Conservation (phyloP, 192 early-diverging fungal species). For the Coemansia sp. region DNA sequence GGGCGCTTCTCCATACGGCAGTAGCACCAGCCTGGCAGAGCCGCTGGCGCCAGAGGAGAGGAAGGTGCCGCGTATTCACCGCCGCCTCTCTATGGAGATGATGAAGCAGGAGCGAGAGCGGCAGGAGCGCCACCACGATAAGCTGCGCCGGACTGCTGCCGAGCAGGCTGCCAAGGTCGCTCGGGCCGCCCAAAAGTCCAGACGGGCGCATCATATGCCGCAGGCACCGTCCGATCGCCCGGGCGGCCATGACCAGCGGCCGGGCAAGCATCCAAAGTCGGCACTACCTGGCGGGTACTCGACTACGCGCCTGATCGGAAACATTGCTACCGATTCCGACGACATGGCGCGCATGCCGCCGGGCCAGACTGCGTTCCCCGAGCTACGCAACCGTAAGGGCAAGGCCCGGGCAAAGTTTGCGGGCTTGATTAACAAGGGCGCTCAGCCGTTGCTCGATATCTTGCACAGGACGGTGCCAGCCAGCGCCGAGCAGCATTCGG, state of each 20-base stretch:
- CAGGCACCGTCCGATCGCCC: constrained; percentile 1
- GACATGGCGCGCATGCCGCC: constrained; percentile 19
- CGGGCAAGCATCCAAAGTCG: neutral
- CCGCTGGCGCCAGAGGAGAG: neutral
- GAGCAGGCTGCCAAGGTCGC: constrained; percentile 1
- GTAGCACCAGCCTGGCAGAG: neutral
- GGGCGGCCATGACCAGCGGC: neutral
- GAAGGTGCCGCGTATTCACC: constrained; percentile 33
- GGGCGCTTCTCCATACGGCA: constrained; percentile 17
- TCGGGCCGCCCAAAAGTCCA: neutral
- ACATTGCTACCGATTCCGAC: constrained; percentile 31
- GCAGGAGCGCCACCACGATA: constrained; percentile 28
- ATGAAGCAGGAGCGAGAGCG: constrained; percentile 41
- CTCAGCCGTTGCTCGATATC: constrained; percentile 33
- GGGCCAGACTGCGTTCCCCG: constrained; percentile 33
- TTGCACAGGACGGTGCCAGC: constrained; percentile 6
- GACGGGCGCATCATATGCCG: neutral
- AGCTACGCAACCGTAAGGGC: constrained; percentile 18
- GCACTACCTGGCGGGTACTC: constrained; percentile 7
- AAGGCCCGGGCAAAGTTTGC: constrained; percentile 15
- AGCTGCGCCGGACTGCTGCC: constrained; percentile 18
- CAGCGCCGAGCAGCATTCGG: neutral
- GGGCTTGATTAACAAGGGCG: constrained; percentile 10
- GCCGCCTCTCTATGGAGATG: constrained; percentile 39
- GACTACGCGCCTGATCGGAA: constrained; percentile 30